Conservation (phyloP, 345 rosid genomes). For the Populus tremula region DNA sequence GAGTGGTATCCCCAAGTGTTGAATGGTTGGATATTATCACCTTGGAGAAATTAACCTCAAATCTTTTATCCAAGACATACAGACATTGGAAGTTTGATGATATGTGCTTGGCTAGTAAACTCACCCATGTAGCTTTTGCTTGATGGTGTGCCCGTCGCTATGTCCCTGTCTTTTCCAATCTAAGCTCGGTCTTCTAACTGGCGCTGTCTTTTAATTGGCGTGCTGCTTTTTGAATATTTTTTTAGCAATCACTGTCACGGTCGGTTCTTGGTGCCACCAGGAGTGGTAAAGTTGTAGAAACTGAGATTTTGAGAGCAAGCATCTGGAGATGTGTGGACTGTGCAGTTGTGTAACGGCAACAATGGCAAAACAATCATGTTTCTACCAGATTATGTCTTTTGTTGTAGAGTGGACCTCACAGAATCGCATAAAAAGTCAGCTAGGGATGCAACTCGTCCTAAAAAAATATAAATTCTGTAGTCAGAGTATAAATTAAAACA, state of each 20-base stretch:
- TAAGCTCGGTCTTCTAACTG: not conserved
- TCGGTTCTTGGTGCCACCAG: not conserved
- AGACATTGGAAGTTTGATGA: not conserved
- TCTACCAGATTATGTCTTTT: not conserved
- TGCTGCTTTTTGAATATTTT: not conserved
- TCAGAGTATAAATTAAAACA: not conserved
- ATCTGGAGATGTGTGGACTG: not conserved
- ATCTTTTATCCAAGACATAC: not conserved
- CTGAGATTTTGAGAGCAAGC: not conserved
- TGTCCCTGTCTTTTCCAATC: not conserved
- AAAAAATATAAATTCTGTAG: not conserved
- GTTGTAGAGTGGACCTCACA: not conserved
- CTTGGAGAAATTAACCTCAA: not conserved
- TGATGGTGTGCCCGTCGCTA: fast-evolving
- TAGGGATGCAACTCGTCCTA: not conserved
- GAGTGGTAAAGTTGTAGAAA: not conserved
- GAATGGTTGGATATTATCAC: not conserved
- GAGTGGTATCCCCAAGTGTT: not conserved
- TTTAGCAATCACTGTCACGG: not conserved
- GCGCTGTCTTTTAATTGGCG: no score
- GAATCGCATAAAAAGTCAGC: not conserved
- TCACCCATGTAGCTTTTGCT: not conserved
- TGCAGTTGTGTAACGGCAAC: not conserved
- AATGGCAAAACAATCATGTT: not conserved
- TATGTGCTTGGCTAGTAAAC: not conserved